A percentile compares a stretch with the other conserved stretches of the same genome.
phyloP scores from a whole-genome alignment of 129 eudicot genomes.

The Escallonia rubra region DNA sequence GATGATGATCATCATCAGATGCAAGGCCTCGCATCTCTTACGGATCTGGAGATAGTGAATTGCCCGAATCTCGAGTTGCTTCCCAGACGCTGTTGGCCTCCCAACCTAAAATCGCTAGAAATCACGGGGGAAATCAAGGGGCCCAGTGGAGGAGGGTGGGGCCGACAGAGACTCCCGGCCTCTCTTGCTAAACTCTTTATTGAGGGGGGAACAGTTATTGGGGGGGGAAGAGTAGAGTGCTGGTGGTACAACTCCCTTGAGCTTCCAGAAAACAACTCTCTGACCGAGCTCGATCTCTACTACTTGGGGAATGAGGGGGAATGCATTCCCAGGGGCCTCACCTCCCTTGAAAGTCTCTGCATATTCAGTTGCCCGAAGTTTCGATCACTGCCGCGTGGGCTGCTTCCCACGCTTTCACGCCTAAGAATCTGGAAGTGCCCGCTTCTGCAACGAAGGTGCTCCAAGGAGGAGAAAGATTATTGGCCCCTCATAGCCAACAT shows the following conservation, averaged over 20 bases:
- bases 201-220: not conserved
- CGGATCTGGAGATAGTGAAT: not conserved
- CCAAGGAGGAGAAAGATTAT: no score
- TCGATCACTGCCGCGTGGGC: not conserved
- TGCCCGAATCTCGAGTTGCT: slow-evolving; percentile 13
- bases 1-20: not conserved
- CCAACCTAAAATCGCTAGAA: not conserved
- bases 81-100: slow-evolving; percentile 19
- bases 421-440: no score
- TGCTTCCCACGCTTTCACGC: no score
- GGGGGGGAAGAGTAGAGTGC: not conserved
- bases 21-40: not conserved
- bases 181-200: not conserved
- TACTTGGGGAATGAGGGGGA: not conserved
- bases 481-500: no score
- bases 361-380: not conserved
- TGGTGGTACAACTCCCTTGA: no score
- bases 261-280: slow-evolving; percentile 9
- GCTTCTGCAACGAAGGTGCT: no score
- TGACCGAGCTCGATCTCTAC: accelerated
- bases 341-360: not conserved
- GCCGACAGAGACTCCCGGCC: slow-evolving; percentile 10
- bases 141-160: slow-evolving; percentile 6
- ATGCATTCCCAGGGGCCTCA: slow-evolving; percentile 5
- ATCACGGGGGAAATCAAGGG: not conserved